These are phyloP conservation scores for Gossypium aridum DNA, from an alignment of 441 rosid genomes.

Conservation along the genomic window DNA sequence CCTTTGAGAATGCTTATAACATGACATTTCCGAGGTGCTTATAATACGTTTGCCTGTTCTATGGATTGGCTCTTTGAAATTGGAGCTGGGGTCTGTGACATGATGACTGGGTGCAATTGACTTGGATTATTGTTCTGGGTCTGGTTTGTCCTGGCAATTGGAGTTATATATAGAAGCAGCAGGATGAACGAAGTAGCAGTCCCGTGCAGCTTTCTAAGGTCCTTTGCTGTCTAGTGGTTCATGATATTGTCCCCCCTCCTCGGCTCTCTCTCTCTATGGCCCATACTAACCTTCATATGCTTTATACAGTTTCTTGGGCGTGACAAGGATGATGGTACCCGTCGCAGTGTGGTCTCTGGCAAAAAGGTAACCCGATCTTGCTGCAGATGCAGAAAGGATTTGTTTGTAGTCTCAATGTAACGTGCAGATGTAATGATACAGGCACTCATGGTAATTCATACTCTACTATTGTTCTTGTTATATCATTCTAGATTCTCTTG, in stretches of 20 bases:
- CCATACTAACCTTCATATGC: not conserved
- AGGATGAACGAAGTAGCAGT: conserved; percentile 57
- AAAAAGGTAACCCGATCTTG: conserved; percentile 50
- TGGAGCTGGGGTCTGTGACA: conserved; percentile 95
- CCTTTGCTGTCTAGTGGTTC: conserved; percentile 11
- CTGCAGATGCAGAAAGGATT: too few species aligned
- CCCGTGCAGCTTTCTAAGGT: conserved; percentile 98
- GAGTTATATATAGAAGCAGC: conserved; percentile 76
- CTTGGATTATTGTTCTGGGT: conserved; percentile 49
- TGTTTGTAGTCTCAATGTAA: not conserved
- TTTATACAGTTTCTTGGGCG: conserved; percentile 62
- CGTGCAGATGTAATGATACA: not conserved
- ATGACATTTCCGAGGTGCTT: conserved; percentile 37
- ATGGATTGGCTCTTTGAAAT: conserved; percentile 79
- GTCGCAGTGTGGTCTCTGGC: conserved; percentile 95
- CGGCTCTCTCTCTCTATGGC: not conserved
- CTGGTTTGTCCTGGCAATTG: conserved; percentile 60
- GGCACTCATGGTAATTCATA: not conserved
- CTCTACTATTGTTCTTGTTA: not conserved
- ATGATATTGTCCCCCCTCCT: not conserved
- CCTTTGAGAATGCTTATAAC: not conserved
- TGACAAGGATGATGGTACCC: conserved; percentile 66
- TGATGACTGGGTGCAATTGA: conserved; percentile 54
- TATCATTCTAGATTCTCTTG: conserved; percentile 53
- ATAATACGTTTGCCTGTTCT: conserved; percentile 59